Evolutionary conservation across 1,284 basidiomycete species (phyloP).

Genomic region (Ganoderma leucocontextum): DNA sequence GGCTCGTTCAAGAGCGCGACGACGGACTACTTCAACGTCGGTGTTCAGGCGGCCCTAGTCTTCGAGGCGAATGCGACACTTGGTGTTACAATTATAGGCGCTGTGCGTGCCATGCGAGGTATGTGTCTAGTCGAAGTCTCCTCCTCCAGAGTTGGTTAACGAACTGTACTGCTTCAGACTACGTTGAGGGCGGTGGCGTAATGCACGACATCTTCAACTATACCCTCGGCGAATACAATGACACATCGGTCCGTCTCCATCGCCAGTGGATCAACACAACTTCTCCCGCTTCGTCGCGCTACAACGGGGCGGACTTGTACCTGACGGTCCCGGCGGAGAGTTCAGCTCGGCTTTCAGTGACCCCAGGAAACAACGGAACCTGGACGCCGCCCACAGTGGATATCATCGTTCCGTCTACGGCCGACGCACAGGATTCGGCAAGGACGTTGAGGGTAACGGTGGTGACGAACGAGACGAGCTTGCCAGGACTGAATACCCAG

Average conservation of each 20-base stretch:
- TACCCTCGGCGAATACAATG: conserved; percentile 46
- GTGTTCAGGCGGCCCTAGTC: conserved; percentile 45
- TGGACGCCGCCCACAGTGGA: conserved; percentile 43
- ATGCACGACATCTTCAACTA: conserved; percentile 54
- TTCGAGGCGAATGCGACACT: conserved; percentile 47
- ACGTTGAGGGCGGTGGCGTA: conserved; percentile 43
- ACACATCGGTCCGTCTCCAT: conserved; percentile 44
- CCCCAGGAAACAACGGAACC: conserved; percentile 39
- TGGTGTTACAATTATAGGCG: conserved; percentile 50
- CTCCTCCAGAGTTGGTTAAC: neutral
- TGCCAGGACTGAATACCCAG: conserved; percentile 44
- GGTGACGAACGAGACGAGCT: conserved; percentile 51
- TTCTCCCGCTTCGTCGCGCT: conserved; percentile 40
- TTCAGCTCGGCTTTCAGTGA: conserved; percentile 39
- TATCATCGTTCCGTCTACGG: conserved; percentile 38
- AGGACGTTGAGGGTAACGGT: conserved; percentile 44
- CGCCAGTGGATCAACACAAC: conserved; percentile 52
- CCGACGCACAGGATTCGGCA: conserved; percentile 33
- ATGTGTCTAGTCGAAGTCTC: neutral
- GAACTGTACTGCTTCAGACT: conserved; percentile 19
- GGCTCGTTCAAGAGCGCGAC: conserved; percentile 36
- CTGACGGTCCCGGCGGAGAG: conserved; percentile 40
- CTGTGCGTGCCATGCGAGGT: conserved; percentile 49
- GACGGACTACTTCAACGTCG: conserved; percentile 46
- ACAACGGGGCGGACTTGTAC: conserved; percentile 37